Conservation (phyloP, 345 rosid genomes). For the Populus davidiana region DNA sequence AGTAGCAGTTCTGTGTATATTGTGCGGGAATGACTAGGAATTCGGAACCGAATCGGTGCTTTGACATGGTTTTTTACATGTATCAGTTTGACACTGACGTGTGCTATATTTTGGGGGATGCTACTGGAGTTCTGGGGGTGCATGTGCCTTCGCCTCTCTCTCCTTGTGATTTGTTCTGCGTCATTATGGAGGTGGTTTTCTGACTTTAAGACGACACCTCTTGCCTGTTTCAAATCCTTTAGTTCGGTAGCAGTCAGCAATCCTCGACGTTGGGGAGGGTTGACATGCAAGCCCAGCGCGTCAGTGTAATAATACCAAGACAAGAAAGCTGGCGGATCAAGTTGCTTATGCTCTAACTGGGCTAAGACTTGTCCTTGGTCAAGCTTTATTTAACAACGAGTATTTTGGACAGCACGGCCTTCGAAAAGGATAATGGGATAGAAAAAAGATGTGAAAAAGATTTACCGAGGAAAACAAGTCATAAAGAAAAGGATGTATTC, state of each 20-base stretch:
- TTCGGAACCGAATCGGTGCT: background rate
- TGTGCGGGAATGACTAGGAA: background rate
- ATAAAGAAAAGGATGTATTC: background rate
- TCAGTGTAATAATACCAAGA: background rate
- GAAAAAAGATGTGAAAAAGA: too few relatives aligned
- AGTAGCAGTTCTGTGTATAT: background rate
- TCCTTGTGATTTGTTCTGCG: background rate
- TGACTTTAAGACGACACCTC: background rate
- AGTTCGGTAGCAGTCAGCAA: background rate
- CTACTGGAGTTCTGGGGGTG: background rate
- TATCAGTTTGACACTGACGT: background rate
- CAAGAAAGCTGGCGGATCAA: background rate
- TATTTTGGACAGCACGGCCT: too few relatives aligned
- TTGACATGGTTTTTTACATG: background rate
- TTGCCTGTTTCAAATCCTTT: background rate
- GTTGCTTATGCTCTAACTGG: too few relatives aligned
- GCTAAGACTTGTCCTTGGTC: too few relatives aligned
- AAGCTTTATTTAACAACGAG: too few relatives aligned
- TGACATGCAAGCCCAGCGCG: background rate
- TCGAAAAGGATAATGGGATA: too few relatives aligned
- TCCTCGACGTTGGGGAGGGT: background rate
- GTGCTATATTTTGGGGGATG: background rate
- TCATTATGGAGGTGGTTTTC: background rate
- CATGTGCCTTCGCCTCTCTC: background rate
- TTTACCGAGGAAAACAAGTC: too few relatives aligned